A percentile compares a stretch with the other conserved stretches of the same genome.
These are phyloP conservation scores for Dactylellina sp. DNA, from an alignment of 2,329 filamentous ascomycete genomes.

Conservation along the genomic window DNA sequence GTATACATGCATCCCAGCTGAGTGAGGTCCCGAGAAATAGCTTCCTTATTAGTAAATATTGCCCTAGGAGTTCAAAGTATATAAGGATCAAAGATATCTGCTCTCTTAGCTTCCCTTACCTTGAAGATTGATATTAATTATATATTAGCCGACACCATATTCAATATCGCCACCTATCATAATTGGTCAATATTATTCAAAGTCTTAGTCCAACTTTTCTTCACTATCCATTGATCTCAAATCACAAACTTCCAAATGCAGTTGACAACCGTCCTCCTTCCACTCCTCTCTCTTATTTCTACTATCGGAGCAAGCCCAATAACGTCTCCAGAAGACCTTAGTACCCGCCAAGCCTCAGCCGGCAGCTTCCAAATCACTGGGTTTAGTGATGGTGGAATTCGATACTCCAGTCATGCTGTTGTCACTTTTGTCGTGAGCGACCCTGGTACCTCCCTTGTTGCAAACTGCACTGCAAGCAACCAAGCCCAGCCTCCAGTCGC, in stretches of 20 bases:
- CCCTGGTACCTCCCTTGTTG: constrained; percentile 6
- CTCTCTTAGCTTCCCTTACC: too few species aligned
- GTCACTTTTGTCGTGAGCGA: constrained; percentile 24
- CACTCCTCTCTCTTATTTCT: constrained; percentile 32
- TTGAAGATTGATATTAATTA: neutral
- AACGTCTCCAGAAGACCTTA: neutral
- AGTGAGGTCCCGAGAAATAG: too few species aligned
- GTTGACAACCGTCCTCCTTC: constrained; percentile 5
- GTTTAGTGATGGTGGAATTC: constrained; percentile 35
- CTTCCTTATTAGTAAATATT: too few species aligned
- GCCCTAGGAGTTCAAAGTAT: too few species aligned
- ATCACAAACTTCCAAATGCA: constrained; percentile 28
- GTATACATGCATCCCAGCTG: too few species aligned
- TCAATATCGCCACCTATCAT: neutral
- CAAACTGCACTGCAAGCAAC: constrained; percentile 36
- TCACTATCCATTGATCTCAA: neutral
- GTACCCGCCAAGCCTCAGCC: neutral
- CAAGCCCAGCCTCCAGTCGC: constrained; percentile 29
- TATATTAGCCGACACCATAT: neutral
- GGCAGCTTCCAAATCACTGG: constrained; percentile 24
- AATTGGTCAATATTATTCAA: neutral
- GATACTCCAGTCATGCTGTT: constrained; percentile 26
- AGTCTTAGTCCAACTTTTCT: neutral
- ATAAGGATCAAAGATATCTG: too few species aligned
- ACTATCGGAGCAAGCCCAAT: constrained; percentile 34